Conservation (phyloP, 306 rosid genomes). For the Vigna hirtella region DNA sequence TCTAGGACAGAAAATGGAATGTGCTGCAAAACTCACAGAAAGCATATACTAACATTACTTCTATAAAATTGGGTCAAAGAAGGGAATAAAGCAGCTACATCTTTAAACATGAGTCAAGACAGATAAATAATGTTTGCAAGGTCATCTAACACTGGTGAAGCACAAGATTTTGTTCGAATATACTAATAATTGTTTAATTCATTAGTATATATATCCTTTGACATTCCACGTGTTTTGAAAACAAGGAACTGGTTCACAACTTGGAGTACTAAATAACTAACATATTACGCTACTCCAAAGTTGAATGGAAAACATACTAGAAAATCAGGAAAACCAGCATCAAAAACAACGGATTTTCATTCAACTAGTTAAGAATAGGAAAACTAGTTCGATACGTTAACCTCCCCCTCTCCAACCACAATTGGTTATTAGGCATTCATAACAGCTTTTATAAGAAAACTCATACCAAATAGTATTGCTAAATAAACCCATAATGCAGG, state of each 20-base stretch:
- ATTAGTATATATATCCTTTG: neutral
- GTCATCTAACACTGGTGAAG: neutral
- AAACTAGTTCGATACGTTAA: neutral
- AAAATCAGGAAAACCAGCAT: neutral
- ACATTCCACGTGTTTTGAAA: neutral
- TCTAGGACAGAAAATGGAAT: neutral
- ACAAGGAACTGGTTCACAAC: neutral
- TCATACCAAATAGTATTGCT: slow-evolving; percentile 2
- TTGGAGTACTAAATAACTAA: neutral
- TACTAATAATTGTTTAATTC: neutral
- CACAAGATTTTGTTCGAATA: neutral
- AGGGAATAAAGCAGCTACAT: neutral
- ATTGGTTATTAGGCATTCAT: neutral
- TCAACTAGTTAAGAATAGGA: neutral
- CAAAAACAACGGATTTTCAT: neutral
- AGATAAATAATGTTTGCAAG: neutral
- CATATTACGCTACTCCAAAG: neutral
- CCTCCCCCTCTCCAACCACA: neutral
- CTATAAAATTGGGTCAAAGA: no score
- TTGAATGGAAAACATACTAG: neutral
- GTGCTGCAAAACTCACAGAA: neutral
- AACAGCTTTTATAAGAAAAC: neutral
- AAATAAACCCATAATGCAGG: neutral
- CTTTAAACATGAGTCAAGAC: neutral
- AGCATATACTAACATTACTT: neutral